Evolutionary conservation across 2,329 filamentous ascomycete species (phyloP), one percentile per base, ranked within the genome.

Genomic region (Xylaria hypoxylon): DNA sequence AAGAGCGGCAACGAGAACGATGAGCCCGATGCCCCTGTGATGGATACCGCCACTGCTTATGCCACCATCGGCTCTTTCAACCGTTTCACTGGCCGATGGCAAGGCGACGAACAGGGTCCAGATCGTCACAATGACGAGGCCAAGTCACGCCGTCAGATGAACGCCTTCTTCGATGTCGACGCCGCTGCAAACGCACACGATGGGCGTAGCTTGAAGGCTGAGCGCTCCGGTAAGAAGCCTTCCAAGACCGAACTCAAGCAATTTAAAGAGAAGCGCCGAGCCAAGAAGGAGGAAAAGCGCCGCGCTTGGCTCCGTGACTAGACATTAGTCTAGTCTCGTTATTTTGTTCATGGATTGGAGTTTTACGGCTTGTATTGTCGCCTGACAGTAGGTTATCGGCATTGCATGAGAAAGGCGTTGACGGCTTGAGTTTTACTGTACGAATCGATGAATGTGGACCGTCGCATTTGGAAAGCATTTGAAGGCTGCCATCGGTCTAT

Each of bases 161-260:
- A 92, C 76, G 92, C 94, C 45, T 98, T 91, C 80, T 99, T 98
- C 78, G 95, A 99, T 77, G 94, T 97, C 48, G 94, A 98, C 78
- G 92, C 94, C 4, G 94, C 94, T 2, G 95, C 94, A 4, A 97
- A 97, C 76, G 88, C 88, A 64, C 94, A 99, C 76, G 91, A 97
- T 73, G 96, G 96, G 1, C 88, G 91, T 65, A 97, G 94, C 76
- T 83, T 99, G 65, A 96, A 95, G 80, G 96, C 94, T 1, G 96
- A 99, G 83, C 86, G 96, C 62, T 90, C 92, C 64, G 89, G 90
- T 61, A 94, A 96, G 86, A 94, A 93, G 80, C 85, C 95, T 26
- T 91, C 83, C 63, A 97, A 95, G 84, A 85, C 91, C 68, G 93
- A 99, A 81, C 82, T 99, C 70, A 95, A 96, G 82, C 89, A 90